Evolutionary conservation across 805 yeast genomes (phyloP), one percentile per base, ranked within the genome.

Genomic region (Candida montana): DNA sequence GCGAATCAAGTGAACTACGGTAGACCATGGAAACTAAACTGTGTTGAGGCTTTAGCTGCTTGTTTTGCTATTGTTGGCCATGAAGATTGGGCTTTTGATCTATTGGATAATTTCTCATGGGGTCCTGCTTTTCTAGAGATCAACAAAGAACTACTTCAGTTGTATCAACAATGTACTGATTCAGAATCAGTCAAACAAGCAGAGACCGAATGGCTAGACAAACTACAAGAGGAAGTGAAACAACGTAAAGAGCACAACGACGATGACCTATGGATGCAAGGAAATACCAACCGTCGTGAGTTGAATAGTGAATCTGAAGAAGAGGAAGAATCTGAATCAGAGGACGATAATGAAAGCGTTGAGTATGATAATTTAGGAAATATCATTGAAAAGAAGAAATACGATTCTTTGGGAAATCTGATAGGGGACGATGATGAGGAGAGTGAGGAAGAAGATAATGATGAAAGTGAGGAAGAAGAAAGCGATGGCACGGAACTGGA

Each of bases 1-100:
- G 96, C 98, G 0, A 93, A 93, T 59, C 95, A 96, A 24, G 98
- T 95, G 7, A 93, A 93, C 62, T 93, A 93, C 55, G 99, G 99
- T 5, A 74, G 83, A 53, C 97, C 99, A 0, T 90, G 97, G 98
- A 76, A 81, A 53, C 67, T 93, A 43, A 93, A 93, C 63, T 93
- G 99, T 62, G 99, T 88, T 6, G 99, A 93, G 60, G 99, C 99
- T 0, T 66, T 93, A 31, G 99, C 99, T 2, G 98, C 99, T 0
- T 88, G 96, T 55, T 83, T 93, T 57, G 95, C 95, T 1, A 90
- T 93, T 43, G 91, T 89, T 2, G 98, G 97, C 0, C 90, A 79
- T 50, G 66, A 67, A 33, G 97, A 90, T 49, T 88, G 95, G 95
- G 98, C 99, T 0, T 75, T 72, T 17, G 73, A 76, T 46, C 70